A percentile compares a stretch with the other conserved stretches of the same genome.
phyloP scores from a whole-genome alignment of 2,329 filamentous ascomycete species.

The Dryadomyces quercus-mongolicae region DNA sequence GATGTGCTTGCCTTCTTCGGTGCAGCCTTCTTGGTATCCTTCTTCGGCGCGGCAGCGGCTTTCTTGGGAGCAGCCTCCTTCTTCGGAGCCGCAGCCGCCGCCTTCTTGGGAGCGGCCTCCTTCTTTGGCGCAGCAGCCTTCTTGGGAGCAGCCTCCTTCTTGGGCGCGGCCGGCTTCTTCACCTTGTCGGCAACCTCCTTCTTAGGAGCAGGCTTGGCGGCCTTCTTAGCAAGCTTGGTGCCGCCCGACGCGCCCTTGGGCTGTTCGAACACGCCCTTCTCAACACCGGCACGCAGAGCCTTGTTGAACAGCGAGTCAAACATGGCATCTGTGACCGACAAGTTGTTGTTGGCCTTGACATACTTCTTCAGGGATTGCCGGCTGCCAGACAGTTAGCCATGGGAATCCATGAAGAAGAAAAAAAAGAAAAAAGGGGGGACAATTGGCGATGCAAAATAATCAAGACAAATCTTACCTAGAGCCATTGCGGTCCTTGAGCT shows the following conservation, averaged over 20 bases:
- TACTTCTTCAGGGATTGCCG: conserved; percentile 52
- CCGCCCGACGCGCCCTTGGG: conserved; percentile 86
- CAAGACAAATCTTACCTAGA: conserved; percentile 36
- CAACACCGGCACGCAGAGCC: conserved; percentile 68
- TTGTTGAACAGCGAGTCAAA: conserved; percentile 73
- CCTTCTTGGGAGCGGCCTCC: conserved; percentile 23
- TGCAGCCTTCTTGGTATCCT: conserved; percentile 18
- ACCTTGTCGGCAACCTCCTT: conserved; percentile 23
- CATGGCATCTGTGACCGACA: conserved; percentile 37
- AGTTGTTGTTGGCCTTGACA: conserved; percentile 41
- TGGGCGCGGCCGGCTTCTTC: conserved; percentile 18
- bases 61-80: conserved; percentile 20
- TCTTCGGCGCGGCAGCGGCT: conserved; percentile 16
- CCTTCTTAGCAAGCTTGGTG: conserved; percentile 85
- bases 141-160: conserved; percentile 21
- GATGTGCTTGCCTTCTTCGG: conserved; percentile 26
- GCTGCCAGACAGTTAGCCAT: conserved; percentile 18
- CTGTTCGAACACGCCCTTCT: conserved; percentile 76
- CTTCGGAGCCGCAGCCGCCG: conserved; percentile 13
- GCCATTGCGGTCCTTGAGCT: conserved; percentile 53
- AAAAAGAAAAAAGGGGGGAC: conserved; percentile 8
- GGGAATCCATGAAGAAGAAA: not conserved
- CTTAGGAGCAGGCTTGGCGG: conserved; percentile 26
- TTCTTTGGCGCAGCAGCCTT: conserved; percentile 19
- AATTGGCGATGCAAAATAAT: not conserved